Evolutionary conservation across 1,284 basidiomycete species (phyloP), one percentile per base, ranked within the genome.

Genomic region (Phellinidium pouzarii): DNA sequence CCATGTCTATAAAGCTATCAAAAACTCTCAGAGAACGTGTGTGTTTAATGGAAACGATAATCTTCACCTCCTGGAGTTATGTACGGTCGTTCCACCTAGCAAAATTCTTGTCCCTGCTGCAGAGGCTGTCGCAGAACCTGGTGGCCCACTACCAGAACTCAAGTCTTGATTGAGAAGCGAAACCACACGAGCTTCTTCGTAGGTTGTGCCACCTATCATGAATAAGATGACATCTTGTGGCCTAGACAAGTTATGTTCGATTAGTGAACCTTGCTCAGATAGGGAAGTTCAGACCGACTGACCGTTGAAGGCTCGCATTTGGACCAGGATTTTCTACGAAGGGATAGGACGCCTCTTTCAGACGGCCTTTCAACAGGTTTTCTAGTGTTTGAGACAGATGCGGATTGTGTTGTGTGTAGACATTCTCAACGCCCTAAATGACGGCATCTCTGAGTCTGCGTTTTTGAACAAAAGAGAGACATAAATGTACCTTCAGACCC

Each of bases 361-460:
- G 67, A 44, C 90, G 76, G 11, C 94, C 95, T 62, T 84, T 92
- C 62, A 96, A 79, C 1, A 99, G 71, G 52, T 89, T 78, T 64
- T 99, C 96, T 19, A 99, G 71, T 4, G 95, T 99, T 64, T 97
- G 84, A 0, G 88, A 83, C 2, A 99, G 74, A 67, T 96, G 94
- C 7, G 96, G 96, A 12, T 86, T 87, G 64, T 99, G 96, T 64
- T 99, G 96, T 52, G 94, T 99, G 65, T 98, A 99, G 6, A 99
- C 95, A 63, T 99, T 99, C 68, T 99, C 96, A 4, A 99, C 96
- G 5, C 96, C 96, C 87, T 92, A 53, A 34, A 34, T 2, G 41
- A 31, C 31, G 26, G 57, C 14, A 62, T 43, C 57, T 23, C 38
- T 22, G 51, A 40, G 14, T 20, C 9, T 25, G 22, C 14, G 27